Base-by-base conservation (phyloP, 2,329 filamentous ascomycete species). In the Phialophora tarda region DNA sequence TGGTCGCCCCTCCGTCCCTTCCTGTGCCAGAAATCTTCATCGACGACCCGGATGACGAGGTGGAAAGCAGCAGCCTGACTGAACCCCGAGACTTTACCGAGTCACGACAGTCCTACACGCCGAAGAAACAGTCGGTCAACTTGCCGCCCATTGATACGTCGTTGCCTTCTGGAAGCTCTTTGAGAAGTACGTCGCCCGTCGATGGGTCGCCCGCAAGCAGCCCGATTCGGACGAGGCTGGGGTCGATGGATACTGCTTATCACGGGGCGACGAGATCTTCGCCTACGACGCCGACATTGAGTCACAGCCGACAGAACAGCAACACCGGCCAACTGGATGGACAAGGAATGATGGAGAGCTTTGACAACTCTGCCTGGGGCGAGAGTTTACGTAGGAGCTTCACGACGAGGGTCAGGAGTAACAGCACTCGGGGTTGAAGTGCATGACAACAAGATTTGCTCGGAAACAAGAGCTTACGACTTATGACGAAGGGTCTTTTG, bases 351-450 rank as follows among this genome's bases (percentile, higher is more conserved):
- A 87, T 93, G 77, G 88, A 93, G 71, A 91, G 95, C 75, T 84
- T 98, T 62, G 92, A 95, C 74, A 91, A 94, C 74, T 95, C 92
- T 21, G 89, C 91, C 17, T 98, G 94, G 94, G 91, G 94, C 59
- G 92, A 96, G 79, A 96, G 91, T 82, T 93, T 97, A 71, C 85
- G 93, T 70, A 86, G 92, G 69, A 96, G 92, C 80, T 92, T 95
- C 72, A 97, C 93, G 61, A 85, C 83, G 74, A 83, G 83, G 73
- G 38, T n/a, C 2, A 82, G 86, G 65, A 59, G 51, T 17, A 44
- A 62, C 47, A 64, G 55, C 34, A 47, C 60, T 12, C 51, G 51
- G 17, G 60, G 60, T 21, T 62, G 60, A 62, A 30, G 48, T 34
- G 59, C 21, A 32, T 17, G 44, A 48, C 30, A 28, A 30, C 48